Conservation (phyloP, 768 basidiomycete species). For the Favolaschia claudopus region DNA sequence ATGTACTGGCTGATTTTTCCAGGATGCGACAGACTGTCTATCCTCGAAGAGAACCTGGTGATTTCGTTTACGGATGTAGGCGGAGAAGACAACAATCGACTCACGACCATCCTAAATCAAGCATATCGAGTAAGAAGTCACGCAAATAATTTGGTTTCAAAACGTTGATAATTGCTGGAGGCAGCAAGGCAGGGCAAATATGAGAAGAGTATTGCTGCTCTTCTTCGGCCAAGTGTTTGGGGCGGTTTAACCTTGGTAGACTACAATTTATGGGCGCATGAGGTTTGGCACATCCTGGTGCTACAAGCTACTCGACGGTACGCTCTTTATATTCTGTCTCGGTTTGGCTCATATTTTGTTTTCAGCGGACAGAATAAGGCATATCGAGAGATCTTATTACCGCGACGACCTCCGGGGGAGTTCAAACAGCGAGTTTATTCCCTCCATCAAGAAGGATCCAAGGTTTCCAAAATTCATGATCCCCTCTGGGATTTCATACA, state of each 20-base stretch:
- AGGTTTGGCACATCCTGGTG: conserved; percentile 80
- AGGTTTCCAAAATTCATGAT: conserved; percentile 51
- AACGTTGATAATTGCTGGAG: too few relatives aligned
- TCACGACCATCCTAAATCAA: conserved; percentile 68
- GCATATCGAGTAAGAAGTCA: conserved; percentile 74
- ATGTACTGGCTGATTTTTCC: conserved; percentile 10
- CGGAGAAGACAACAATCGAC: conserved; percentile 65
- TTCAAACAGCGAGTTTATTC: conserved; percentile 66
- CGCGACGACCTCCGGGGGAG: conserved; percentile 62
- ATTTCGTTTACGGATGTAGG: conserved; percentile 69
- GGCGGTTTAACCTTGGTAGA: conserved; percentile 66
- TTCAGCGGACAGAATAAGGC: conserved; percentile 69
- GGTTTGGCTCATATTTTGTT: background rate
- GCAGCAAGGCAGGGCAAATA: conserved; percentile 75
- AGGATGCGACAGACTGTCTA: conserved; percentile 75
- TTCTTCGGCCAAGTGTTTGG: conserved; percentile 79
- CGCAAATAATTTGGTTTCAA: background rate
- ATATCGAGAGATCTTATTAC: conserved; percentile 70
- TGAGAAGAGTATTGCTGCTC: conserved; percentile 62
- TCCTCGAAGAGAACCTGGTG: conserved; percentile 74
- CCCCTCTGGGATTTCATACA: conserved; percentile 54
- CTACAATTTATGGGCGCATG: conserved; percentile 75
- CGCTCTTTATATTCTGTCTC: conserved; percentile 19
- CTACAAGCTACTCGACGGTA: conserved; percentile 76
- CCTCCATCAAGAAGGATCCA: conserved; percentile 48